Base-by-base conservation (phyloP, 2,329 filamentous ascomycete species). In the Fusarium hainanense region DNA sequence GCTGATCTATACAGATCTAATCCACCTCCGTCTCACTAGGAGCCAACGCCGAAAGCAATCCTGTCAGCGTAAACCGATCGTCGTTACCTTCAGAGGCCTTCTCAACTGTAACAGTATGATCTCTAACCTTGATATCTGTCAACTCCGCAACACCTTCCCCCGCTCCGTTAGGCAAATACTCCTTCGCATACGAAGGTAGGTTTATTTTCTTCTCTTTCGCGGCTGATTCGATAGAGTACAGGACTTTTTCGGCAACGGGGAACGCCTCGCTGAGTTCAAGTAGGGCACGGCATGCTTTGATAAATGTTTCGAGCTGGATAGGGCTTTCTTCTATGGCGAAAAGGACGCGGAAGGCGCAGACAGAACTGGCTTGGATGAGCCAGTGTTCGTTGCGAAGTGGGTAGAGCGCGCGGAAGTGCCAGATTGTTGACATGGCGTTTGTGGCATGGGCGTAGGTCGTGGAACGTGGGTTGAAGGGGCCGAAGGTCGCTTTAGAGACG, bases 381-480 rank as follows among this genome's bases (percentile, higher is more conserved):
- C 66, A 69, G 12, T 57, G 27, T 16, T 69, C 66, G 8, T 66
- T 69, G 0, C 49, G 55, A 6, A 69, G 49, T 0, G 51, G 63
- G 13, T 69, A 58, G 4, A 69, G 54, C 11, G 66, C 44, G 3
- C 66, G 66, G 16, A 69, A 69, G 49, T 69, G 56, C 66, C 66
- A 69, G 8, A 69, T 68, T 3, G 61, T 58, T 32, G 65, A 69
- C 61, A 69, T 69, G 6, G 66, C 66, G 34, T 69, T 66, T 12
- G 55, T 55, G 28, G 66, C 61, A 4, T 69, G 66, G 10, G 61
- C 47, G 41, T 69, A 55, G 5, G 66, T 58, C 18, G 49, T 58
- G 4, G 63, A 40, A 2, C 50, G 43, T 21, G 66, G 66, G 20
- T 32, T 18, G 18, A 69, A 69, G 8, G 60, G 65, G 3, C 65